Evolutionary conservation across 1,139 yeast genomes (phyloP), one percentile per base, ranked within the genome.

Genomic region (Pichia kudriavzevii): DNA sequence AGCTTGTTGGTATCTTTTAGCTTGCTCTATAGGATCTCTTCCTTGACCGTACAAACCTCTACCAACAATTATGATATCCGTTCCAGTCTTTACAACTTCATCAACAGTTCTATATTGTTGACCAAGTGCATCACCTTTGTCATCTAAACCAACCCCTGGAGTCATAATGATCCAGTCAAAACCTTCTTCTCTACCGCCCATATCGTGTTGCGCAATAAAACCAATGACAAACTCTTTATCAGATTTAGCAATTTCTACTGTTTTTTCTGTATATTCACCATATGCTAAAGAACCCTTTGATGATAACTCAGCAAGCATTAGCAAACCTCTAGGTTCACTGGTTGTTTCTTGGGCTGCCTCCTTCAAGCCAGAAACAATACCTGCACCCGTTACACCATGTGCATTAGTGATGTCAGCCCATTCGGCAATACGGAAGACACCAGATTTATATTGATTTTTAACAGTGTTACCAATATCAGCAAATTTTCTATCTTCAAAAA

Each of bases 401-500:
- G 97, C 98, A 58, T 93, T 93, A 33, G 97, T 88, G 43, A 93
- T 84, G 54, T 93, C 96, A 0, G 98, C 76, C 98, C 98, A 93
- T 50, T 76, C 64, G 9, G 94, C 93, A 44, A 91, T 91, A 55
- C 74, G 75, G 64, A 75, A 87, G 4, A 85, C 79, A 31, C 99
- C 99, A 28, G 94, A 84, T 27, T 80, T 66, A 60, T 91, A 93
- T 61, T 93, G 99, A 28, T 84, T 72, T 61, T 88, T 88, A 34
- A 91, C 98, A 1, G 98, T 93, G 53, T 87, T 85, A n/a, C 99
- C 99, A 51, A 93, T 93, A 59, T 93, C 99, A 20, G 98, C 98
- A 61, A 93, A 93, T 64, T 93, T 93, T 47, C 99, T 74, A 61
- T 88, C 98, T 61, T 88, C 98, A 55, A 88, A 88, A 45, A 88